These are phyloP conservation scores for Rhizophora apiculata DNA, from an alignment of 345 rosid species.

Conservation along the genomic window DNA sequence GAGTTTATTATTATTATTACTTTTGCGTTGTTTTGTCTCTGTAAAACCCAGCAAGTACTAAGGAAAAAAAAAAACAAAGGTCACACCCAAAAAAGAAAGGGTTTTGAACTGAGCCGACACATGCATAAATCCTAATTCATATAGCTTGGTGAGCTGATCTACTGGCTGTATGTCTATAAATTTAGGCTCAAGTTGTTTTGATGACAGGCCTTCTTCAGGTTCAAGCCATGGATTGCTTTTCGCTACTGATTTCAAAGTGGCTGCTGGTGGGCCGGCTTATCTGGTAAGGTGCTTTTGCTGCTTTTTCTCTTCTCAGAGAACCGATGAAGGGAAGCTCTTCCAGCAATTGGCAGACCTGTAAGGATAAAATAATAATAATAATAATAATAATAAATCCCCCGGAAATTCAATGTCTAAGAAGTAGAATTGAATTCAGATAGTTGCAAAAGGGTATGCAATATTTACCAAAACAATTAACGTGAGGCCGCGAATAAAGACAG, in stretches of 20 bases:
- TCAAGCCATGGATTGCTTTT: conserved; percentile 14
- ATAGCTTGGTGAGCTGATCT: not conserved
- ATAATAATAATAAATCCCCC: not conserved
- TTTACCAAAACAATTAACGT: conserved; percentile 20
- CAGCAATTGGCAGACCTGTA: conserved; percentile 42
- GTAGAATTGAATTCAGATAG: not conserved
- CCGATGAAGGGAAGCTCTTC: conserved; percentile 62
- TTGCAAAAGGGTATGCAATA: not conserved
- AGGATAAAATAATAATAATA: not conserved
- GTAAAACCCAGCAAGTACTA: too few species aligned
- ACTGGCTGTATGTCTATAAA: conserved; percentile 28
- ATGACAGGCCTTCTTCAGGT: conserved; percentile 36
- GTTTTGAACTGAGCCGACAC: not conserved
- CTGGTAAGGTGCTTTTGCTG: conserved; percentile 63
- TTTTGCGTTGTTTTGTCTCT: too few species aligned
- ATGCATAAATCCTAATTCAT: not conserved
- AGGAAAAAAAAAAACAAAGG: too few species aligned
- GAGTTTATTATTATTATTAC: too few species aligned
- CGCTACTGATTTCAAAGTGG: conserved; percentile 28
- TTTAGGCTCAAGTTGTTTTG: conserved; percentile 48
- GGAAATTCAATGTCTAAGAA: too few species aligned
- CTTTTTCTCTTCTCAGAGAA: conserved; percentile 68
- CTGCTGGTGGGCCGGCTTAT: conserved; percentile 15
- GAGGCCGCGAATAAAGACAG: conserved; percentile 16
- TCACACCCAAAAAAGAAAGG: not conserved